Evolutionary conservation across 495 filamentous ascomycete genomes (phyloP), one percentile per base, ranked within the genome.

Genomic region (Aspergillus bridgeri): DNA sequence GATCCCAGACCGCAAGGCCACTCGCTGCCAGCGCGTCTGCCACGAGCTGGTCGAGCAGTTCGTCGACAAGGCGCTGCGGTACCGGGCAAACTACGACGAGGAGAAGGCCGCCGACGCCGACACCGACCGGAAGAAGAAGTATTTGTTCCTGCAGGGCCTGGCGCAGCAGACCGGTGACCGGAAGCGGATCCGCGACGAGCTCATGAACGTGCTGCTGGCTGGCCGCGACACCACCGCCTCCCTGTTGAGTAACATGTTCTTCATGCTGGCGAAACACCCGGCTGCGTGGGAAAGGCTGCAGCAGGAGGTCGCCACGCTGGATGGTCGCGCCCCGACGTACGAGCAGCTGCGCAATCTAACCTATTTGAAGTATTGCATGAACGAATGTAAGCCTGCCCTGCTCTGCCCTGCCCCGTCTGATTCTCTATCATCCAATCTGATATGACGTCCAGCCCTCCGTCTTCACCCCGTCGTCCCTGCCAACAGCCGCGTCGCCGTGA

Each of bases 381-480:
- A 77, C 23, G 79, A 81, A 67, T 68, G 71, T 68, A 60, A 48
- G 65, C 56, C n/a, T 7, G 42, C 27, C 15, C 43, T 52, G 4
- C 24, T 20, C 6, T n/a, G n/a, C n/a, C 6, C 9, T 29, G 24
- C 15, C 25, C 2, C 24, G 3, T 6, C 22, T 24, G n/a, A n/a
- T n/a, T n/a, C n/a, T n/a, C n/a, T 7, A 25, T 22, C 22, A 53
- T 50, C n/a, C n/a, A n/a, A n/a, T n/a, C n/a, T n/a, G n/a, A n/a
- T n/a, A n/a, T 55, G 46, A 59, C 23, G n/a, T 17, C 24, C 25
- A 67, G 64, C 65, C 18, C 61, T 74, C 13, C 75, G 83, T 7
- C 68, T 87, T 5, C 79, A 79, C 60, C 83, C 84, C 2, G 65
- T 78, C 0, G 75, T 85, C 0, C 74, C 81, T 0, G 54, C 72